Base-by-base conservation (phyloP, 805 yeast species). In the Cyberlindnera sargentensis region DNA sequence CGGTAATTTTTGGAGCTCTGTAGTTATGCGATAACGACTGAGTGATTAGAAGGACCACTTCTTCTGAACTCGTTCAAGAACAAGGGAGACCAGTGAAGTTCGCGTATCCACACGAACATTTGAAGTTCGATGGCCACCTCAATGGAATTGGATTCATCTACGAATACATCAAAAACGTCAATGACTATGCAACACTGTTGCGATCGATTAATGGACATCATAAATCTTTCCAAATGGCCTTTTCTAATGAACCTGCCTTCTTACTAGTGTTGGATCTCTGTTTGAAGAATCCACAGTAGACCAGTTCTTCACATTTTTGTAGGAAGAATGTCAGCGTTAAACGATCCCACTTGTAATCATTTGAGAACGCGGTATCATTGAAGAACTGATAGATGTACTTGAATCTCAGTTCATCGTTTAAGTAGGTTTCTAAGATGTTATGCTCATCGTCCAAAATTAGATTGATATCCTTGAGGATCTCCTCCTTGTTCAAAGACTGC, bases 271-370 rank as follows among this genome's bases (percentile, higher is more conserved):
- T n/a, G 2, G 36, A 26, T 26, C 33, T 38, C 36, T 73, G 74
- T 50, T 78, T 79, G 20, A 87, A 58, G 38, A 86, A 64, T 0
- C 96, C 96, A 43, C 84, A 64, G 48, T 75, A 65, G 45, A 78
- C 76, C 46, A 89, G 67, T 56, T 88, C 95, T 26, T 75, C 75
- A 39, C 90, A 70, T 20, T 80, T 79, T 51, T 84, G 90, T 47
- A 84, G 64, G 57, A 89, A 89, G 77, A 93, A 77, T 4, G 87
- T 75, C 50, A 84, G 66, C 0, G 80, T 65, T 38, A 81, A 53
- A 47, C 76, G 74, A 37, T 81, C 82, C 88, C 93, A 84, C 7
- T 65, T 67, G 1, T 56, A 62, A 5, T 69, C 71, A 15, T 59
- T 62, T 3, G 46, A 3, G n/a, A 45, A 35, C 6, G 57, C 58